Base-by-base conservation (phyloP, 2,329 filamentous ascomycete genomes). In the Clonostachys rhizophaga region DNA sequence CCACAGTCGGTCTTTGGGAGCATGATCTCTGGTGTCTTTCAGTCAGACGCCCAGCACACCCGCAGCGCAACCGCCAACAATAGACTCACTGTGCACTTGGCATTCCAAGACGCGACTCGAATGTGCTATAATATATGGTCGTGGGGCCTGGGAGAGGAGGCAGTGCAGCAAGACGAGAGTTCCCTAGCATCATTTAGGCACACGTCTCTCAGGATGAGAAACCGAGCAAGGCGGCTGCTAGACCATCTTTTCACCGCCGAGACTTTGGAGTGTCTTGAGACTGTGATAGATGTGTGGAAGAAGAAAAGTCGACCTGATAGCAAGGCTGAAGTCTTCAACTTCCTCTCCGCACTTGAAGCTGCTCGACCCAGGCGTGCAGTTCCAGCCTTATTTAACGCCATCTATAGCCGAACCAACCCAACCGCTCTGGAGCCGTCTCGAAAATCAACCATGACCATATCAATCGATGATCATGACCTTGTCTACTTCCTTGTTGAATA, bases 61-160 rank as follows among this genome's bases (percentile, higher is more conserved):
- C 84, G 91, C 43, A 90, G 85, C 49, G 83, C 86, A 8, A 91
- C 89, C n/a, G 91, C 91, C 9, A 99, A 97, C 59, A 92, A 94
- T 57, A 83, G 92, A 42, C 75, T 99, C 18, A 97, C 94, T 0
- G 92, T 99, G 17, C 76, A 96, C 40, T 75, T 99, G n/a, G 95
- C 91, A 11, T 96, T 99, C 62, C 92, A 97, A 64, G 95, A 99
- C 63, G 90, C 91, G 2, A 89, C 97, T 49, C 83, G 90, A 20
- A 88, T 95, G 44, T 96, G 91, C 65, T 95, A 95, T 62, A 83
- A 77, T 12, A 96, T 99, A 45, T 99, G 95, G 94, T 88, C 89
- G 1, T 99, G 94, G 92, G 89, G 87, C 6, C 81, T 86, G 59
- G 78, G 78, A 3, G 72, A 72, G 30, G 83, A 86, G 56, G 69